phyloP scores from a whole-genome alignment of 2,329 filamentous ascomycete genomes.

The Ophiosphaerella korrae region DNA sequence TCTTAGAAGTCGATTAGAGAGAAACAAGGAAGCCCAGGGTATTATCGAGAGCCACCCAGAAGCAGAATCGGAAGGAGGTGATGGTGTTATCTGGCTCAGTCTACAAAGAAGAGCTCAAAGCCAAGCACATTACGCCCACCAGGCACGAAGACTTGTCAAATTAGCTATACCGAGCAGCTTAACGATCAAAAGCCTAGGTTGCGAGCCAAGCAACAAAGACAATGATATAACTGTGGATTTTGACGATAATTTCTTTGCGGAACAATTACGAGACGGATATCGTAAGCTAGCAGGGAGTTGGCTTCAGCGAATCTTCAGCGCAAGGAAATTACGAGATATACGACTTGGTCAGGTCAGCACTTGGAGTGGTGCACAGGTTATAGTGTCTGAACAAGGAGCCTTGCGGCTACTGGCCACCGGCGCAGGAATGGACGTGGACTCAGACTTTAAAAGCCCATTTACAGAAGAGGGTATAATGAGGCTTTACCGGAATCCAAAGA shows the following conservation, averaged over 20 bases:
- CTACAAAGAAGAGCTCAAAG: conserved; percentile 5
- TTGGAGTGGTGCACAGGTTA: conserved; percentile 22
- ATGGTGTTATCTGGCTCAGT: conserved; percentile 24
- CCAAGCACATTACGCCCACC: neutral
- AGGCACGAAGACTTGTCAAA: conserved; percentile 5
- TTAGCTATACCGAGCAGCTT: conserved; percentile 21
- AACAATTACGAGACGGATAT: conserved; percentile 21
- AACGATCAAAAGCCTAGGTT: conserved; percentile 5
- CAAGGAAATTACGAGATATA: conserved; percentile 24
- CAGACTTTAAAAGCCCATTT: conserved; percentile 28
- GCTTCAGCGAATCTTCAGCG: conserved; percentile 25
- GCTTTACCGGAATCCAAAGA: conserved; percentile 39
- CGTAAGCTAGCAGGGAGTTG: conserved; percentile 26
- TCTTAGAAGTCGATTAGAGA: conserved; percentile 20
- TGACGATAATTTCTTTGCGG: conserved; percentile 34
- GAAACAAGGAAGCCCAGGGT: conserved; percentile 29
- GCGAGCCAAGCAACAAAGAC: neutral
- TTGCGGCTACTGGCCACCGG: conserved; percentile 19
- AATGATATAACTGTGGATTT: conserved; percentile 20
- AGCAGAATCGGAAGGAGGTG: conserved; percentile 4
- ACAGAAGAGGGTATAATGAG: conserved; percentile 48
- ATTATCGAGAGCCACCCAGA: conserved; percentile 8
- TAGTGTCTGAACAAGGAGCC: neutral
- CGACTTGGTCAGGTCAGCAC: conserved; percentile 17
- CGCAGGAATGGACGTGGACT: conserved; percentile 9